Percentiles rank a stretch among this genome's conserved stretches.
These are phyloP conservation scores for Wickerhamiella sorbophila DNA, from an alignment of 805 yeast genomes.

Conservation along the genomic window DNA sequence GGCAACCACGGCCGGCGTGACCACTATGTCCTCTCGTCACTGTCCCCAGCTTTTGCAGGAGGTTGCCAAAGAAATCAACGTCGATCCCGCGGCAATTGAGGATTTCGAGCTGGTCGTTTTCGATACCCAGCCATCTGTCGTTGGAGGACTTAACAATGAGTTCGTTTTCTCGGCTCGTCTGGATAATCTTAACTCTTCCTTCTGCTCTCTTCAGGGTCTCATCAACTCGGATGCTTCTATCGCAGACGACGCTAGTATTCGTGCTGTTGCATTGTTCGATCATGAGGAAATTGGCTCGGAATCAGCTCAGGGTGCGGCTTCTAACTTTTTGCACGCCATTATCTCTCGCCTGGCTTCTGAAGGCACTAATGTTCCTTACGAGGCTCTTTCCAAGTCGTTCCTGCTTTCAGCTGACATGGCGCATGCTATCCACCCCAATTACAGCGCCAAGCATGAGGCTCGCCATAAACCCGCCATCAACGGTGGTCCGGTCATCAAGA, in stretches of 20 bases:
- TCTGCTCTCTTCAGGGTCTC: constrained; percentile 59
- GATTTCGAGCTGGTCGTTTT: constrained; percentile 80
- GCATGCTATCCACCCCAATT: constrained; percentile 94
- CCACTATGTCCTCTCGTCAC: constrained; percentile 59
- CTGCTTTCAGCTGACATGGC: constrained; percentile 91
- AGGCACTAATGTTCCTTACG: constrained; percentile 25
- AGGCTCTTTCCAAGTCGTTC: constrained; percentile 46
- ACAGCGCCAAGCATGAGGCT: constrained; percentile 57
- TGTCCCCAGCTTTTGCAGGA: constrained; percentile 52
- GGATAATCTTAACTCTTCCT: constrained; percentile 83
- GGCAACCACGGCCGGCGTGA: constrained; percentile 46
- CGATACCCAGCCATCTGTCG: constrained; percentile 67
- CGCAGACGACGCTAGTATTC: constrained; percentile 31
- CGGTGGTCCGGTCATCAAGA: constrained; percentile 80
- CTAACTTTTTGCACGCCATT: constrained; percentile 73
- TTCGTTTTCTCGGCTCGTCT: constrained; percentile 83
- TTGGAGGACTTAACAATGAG: constrained; percentile 86
- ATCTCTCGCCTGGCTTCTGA: constrained; percentile 49
- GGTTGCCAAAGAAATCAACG: constrained; percentile 50
- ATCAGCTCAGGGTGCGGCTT: constrained; percentile 94
- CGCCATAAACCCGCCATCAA: constrained; percentile 71
- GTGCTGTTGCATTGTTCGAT: constrained; percentile 72
- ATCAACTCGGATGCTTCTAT: constrained; percentile 32
- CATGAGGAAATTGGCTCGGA: constrained; percentile 93
- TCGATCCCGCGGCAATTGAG: constrained; percentile 45